These are phyloP conservation scores for Ophiostoma fasciatum DNA, from an alignment of 2,329 filamentous ascomycete species.

Conservation along the genomic window DNA sequence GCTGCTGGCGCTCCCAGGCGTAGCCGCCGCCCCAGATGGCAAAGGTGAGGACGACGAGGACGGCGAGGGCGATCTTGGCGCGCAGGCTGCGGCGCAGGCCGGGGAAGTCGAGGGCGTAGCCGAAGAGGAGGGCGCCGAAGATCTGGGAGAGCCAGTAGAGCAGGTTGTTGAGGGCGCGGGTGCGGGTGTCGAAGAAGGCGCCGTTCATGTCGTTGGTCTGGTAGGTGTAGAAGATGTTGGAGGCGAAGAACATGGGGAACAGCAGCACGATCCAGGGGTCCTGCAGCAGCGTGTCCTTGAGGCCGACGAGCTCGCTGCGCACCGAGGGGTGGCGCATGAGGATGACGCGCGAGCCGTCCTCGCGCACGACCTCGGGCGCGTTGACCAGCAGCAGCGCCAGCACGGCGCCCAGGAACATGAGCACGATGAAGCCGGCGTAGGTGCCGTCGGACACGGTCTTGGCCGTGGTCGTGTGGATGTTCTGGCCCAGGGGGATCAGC, in stretches of 20 bases:
- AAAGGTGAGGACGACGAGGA: constrained; percentile 57
- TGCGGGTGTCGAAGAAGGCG: constrained; percentile 57
- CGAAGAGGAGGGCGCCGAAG: constrained; percentile 57
- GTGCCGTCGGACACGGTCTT: constrained; percentile 13
- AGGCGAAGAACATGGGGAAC: constrained; percentile 71
- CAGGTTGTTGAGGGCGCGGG: constrained; percentile 56
- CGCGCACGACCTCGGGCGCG: constrained; percentile 55
- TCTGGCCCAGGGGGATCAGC: constrained; percentile 58
- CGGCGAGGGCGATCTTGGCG: constrained; percentile 47
- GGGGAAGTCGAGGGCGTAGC: constrained; percentile 51
- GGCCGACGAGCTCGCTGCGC: constrained; percentile 62
- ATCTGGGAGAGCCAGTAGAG: constrained; percentile 75
- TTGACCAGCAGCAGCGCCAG: constrained; percentile 58
- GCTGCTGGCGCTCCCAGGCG: constrained; percentile 54
- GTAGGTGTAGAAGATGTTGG: constrained; percentile 73
- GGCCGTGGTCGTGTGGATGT: constrained; percentile 31
- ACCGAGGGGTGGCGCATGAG: constrained; percentile 84
- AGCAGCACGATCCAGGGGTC: constrained; percentile 62
- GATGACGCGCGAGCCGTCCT: constrained; percentile 67
- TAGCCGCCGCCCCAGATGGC: constrained; percentile 73
- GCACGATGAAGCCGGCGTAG: constrained; percentile 14
- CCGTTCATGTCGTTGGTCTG: constrained; percentile 56
- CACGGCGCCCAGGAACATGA: constrained; percentile 28
- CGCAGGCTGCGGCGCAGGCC: constrained; percentile 47
- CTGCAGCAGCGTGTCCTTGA: constrained; percentile 54